Evolutionary conservation across 106 monocot genomes (phyloP), one percentile per base, ranked within the genome.

Genomic region (Triglochin maritima): DNA sequence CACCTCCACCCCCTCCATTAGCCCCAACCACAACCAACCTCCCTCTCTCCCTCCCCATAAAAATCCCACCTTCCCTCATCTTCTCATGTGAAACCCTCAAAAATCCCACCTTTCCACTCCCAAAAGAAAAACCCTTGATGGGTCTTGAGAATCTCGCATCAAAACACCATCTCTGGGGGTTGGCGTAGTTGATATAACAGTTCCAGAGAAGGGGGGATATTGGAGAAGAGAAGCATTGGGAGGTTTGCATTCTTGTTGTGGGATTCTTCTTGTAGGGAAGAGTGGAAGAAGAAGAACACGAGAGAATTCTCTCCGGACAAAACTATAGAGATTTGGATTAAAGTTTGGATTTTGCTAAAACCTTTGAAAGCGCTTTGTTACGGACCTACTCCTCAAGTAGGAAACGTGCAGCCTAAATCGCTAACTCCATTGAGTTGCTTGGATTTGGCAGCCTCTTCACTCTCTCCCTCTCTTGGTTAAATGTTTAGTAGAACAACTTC

Each of bases 1-100:
- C 79, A 49, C 76, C 78, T 12, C 84, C 86, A 50, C 80, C 83
- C 9, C 77, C 77, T 48, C 57, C 50, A 46, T 77, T 80, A 49
- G 81, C 79, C 50, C 73, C 68, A 12, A 65, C 76, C 43, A 73
- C 67, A 13, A 63, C 73, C 29, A 69, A 46, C 12, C 77, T 52
- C 53, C 47, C 65, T 66, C 13, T 85, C 50, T 71, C 77, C 54
- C 62, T 48, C 11, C 63, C 56, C 47, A 50, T 65, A 62, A 63
- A 76, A 69, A 78, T 76, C 76, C 55, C 68, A 73, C 59, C 74
- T 76, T 80, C 81, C 51, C 57, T 29, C 53, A 52, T 45, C 17
- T 52, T 47, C 45, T 17, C 67, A 14, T 60, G 12, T n/a, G n/a
- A 17, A 29, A 14, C 42, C 49, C 46, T 64, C 41, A 77, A 70